A percentile compares a stretch with the other conserved stretches of the same genome.
Conservation (phyloP, 306 rosid species). For the Sicyos baderoa region DNA sequence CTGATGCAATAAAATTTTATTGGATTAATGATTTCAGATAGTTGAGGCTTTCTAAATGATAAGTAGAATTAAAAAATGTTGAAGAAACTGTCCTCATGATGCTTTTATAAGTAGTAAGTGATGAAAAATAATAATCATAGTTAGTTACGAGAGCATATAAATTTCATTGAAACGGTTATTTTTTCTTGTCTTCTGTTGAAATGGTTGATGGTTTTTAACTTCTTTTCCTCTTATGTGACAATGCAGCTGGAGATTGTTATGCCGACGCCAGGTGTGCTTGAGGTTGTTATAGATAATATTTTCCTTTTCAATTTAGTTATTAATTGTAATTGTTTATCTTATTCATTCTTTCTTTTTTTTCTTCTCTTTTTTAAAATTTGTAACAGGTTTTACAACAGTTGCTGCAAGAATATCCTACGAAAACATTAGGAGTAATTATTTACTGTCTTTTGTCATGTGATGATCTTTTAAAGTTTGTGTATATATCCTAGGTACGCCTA, state of each 20-base stretch:
- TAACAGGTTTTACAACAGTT: constrained; percentile 63
- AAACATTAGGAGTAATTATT: constrained; percentile 51
- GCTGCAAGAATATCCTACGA: constrained; percentile 61
- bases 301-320: constrained; percentile 18
- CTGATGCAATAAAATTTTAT: neutral
- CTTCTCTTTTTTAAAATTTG: neutral
- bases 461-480: neutral
- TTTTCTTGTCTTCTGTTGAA: neutral
- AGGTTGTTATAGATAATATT: constrained; percentile 46
- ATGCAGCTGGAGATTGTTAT: constrained; percentile 80
- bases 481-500: neutral
- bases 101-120: constrained; percentile 6
- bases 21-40: constrained; percentile 5
- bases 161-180: neutral
- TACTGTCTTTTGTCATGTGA: neutral
- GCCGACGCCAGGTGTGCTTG: constrained; percentile 83
- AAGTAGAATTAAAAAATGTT: neutral
- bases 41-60: constrained; percentile 1
- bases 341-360: constrained; percentile 15
- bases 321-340: constrained; percentile 22
- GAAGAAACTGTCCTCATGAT: neutral
- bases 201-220: constrained; percentile 23
- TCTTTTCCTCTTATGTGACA: constrained; percentile 4
- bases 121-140: neutral
- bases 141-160: neutral